Evolutionary conservation across 208 protist genomes (phyloP).

Genomic region (Crithidia mellificae): DNA sequence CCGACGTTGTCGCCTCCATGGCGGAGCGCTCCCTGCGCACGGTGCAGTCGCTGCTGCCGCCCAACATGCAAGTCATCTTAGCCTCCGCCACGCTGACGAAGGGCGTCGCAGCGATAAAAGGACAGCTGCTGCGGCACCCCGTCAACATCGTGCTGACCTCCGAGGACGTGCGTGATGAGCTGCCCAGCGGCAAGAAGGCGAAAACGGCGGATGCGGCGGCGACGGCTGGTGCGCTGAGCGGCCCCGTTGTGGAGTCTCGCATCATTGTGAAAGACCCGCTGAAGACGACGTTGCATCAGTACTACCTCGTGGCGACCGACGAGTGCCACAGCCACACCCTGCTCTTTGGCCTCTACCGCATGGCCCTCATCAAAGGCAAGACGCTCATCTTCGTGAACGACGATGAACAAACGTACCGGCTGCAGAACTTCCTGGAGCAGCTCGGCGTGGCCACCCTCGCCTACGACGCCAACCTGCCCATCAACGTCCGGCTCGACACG

Average conservation of each 20-base stretch:
- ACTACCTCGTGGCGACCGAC: slow-evolving; percentile 87
- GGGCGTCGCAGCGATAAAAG: slow-evolving; percentile 92
- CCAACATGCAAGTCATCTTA: slow-evolving; percentile 91
- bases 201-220: not conserved
- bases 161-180: slow-evolving; percentile 55
- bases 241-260: slow-evolving; percentile 74
- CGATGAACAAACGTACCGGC: slow-evolving; percentile 92
- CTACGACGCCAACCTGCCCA: slow-evolving; percentile 95
- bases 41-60: slow-evolving; percentile 86
- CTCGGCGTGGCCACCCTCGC: slow-evolving; percentile 92
- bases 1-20: slow-evolving; percentile 95
- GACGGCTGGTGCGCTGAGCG: too few species aligned
- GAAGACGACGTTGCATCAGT: slow-evolving; percentile 73
- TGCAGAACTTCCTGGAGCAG: slow-evolving; percentile 97
- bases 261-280: slow-evolving; percentile 50
- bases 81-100: slow-evolving; percentile 95
- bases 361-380: slow-evolving; percentile 93
- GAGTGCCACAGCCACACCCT: slow-evolving; percentile 93
- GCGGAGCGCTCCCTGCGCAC: slow-evolving; percentile 90
- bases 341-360: slow-evolving; percentile 92
- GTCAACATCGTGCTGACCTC: slow-evolving; percentile 89
- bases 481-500: slow-evolving; percentile 95
- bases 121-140: slow-evolving; percentile 94
- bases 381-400: slow-evolving; percentile 97
- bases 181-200: slow-evolving; percentile 32